phyloP scores from a whole-genome alignment of 306 rosid genomes.

The Bauhinia variegata region DNA sequence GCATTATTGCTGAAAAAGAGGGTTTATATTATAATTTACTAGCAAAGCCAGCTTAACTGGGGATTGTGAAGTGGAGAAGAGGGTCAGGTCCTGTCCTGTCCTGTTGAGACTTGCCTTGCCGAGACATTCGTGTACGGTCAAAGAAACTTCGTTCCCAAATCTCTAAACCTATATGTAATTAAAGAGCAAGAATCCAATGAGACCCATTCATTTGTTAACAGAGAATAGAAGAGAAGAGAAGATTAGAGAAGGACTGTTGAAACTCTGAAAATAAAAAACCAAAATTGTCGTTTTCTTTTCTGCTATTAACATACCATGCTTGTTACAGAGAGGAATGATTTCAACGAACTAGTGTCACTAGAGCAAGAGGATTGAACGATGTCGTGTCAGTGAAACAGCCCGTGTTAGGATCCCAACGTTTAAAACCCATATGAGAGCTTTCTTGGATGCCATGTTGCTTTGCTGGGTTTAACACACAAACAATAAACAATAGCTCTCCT shows the following conservation, averaged over 20 bases:
- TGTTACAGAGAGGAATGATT: constrained; percentile 9
- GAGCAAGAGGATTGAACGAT: constrained; percentile 46
- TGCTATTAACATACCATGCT: constrained; percentile 20
- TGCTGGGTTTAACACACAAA: constrained; percentile 24
- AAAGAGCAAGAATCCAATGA: not conserved
- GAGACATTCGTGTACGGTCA: constrained; percentile 51
- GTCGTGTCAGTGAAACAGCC: constrained; percentile 32
- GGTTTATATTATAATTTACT: constrained; percentile 8
- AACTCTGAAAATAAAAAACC: not conserved
- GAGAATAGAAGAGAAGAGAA: no score
- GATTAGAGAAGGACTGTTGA: not conserved
- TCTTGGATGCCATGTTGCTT: constrained; percentile 46
- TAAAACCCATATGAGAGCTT: constrained; percentile 25
- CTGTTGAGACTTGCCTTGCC: constrained; percentile 65
- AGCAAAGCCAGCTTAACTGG: not conserved
- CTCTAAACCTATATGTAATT: constrained; percentile 43
- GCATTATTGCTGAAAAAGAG: constrained; percentile 10
- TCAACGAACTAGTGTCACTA: constrained; percentile 39
- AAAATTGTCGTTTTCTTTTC: constrained; percentile 3
- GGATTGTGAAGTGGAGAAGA: constrained; percentile 31
- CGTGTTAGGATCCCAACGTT: constrained; percentile 39
- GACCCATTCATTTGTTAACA: constrained; percentile 4
- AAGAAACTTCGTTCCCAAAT: constrained; percentile 40
- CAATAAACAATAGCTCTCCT: constrained; percentile 12
- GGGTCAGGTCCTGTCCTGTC: constrained; percentile 88